Evolutionary conservation across 306 rosid species (phyloP), one percentile per base, ranked within the genome.

Genomic region (Sechiopsis laciniata): DNA sequence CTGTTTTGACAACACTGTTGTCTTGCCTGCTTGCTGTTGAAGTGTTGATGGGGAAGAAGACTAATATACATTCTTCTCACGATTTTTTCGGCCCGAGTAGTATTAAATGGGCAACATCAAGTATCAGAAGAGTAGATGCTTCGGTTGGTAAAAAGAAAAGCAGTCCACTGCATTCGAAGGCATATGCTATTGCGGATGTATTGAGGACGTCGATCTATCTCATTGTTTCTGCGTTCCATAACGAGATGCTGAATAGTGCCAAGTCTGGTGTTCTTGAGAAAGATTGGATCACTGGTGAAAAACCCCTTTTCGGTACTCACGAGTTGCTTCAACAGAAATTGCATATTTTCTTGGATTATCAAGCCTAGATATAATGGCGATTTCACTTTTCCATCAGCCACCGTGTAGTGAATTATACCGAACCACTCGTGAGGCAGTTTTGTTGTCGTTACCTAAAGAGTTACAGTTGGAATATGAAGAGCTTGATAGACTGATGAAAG

Each of bases 21-120:
- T 91, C 99, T 63, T 88, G 97, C 74, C 95, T 94, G 74, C 96
- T 89, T 77, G 96, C 97, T 54, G 85, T 91, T 72, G 99, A 94
- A 79, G 78, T 84, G 42, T 85, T 82, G 85, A 89, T 88, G 97
- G 99, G 97, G 78, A 95, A 91, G 88, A 95, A 84, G 82, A 91
- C 91, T 77, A 86, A 54, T 69, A 63, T 89, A 75, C 96, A 81
- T 71, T 83, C 95, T 26, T 77, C 88, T 0, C 77, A 82, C 55
- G 90, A 88, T 29, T 62, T 83, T 57, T 83, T 86, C 80, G 99
- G 97, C 55, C 85, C 92, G 13, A 85, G 89, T 7, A 85, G 90
- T 71, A 89, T 95, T 64, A 91, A 84, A 87, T 89, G 96, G 99
- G 89, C 89, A 37, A 87, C 94, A 0, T 70, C 76, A 1, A 87